Base-by-base conservation (phyloP, 176 grass and related monocot species). In the Alloteropsis semialata region DNA sequence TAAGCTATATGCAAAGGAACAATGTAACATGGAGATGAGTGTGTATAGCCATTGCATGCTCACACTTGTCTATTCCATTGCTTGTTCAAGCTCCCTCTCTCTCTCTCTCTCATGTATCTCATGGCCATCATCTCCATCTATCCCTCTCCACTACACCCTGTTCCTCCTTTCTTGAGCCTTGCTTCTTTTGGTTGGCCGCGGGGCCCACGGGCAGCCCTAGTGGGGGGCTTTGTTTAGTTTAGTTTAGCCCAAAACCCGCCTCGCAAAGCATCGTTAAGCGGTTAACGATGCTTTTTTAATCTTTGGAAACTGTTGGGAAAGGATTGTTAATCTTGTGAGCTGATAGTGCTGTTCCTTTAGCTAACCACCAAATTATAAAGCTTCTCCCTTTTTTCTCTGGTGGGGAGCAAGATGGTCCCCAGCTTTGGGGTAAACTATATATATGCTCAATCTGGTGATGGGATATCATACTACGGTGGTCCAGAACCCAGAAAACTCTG, bases 1-100 rank as follows among this genome's bases (percentile, higher is more conserved):
- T 89, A 72, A 72, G 54, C n/a, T n/a, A 89, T 90, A 82, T 73
- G 65, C 13, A 72, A 22, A 56, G 78, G 82, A 90, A 86, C 83
- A 90, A 82, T 90, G 83, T 90, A 82, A 78, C 79, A 90, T 84
- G 88, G 83, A 79, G 75, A n/a, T 49, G 39, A 66, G 49, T 61
- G 8, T 59, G 0, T 19, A 39, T 41, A 38, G n/a, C n/a, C n/a
- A n/a, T n/a, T 67, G 19, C 18, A 39, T 39, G 55, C 62, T 11
- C 33, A 21, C 62, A 72, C 39, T 83, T 83, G 67, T 88, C 67
- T 79, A 80, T 37, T 56, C 41, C 21, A 43, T 30, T 25, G 29
- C 24, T n/a, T n/a, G n/a, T n/a, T n/a, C n/a, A n/a, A n/a, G n/a
- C n/a, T n/a, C n/a, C n/a, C n/a, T n/a, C n/a, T n/a, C n/a, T n/a